These are phyloP conservation scores for Clonostachys sp. DNA, from an alignment of 2,329 filamentous ascomycete genomes.

Conservation along the genomic window DNA sequence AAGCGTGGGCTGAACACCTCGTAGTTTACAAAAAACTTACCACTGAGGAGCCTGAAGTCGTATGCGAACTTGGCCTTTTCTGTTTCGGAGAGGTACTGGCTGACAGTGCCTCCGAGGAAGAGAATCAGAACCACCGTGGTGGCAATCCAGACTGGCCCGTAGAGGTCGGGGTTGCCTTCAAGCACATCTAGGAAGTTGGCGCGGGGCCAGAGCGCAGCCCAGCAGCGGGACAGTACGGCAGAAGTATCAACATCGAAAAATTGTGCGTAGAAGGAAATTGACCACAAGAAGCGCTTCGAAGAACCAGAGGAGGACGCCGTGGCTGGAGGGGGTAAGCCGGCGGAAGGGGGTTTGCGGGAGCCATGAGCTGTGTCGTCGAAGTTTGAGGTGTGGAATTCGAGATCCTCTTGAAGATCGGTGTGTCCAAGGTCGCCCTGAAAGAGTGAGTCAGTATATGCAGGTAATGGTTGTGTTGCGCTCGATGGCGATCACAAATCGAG, in stretches of 20 bases:
- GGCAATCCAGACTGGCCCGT: conserved; percentile 98
- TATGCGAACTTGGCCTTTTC: conserved; percentile 77
- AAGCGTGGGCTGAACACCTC: not conserved
- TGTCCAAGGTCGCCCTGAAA: conserved; percentile 89
- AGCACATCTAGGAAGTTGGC: conserved; percentile 96
- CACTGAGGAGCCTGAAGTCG: conserved; percentile 85
- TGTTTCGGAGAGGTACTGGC: conserved; percentile 73
- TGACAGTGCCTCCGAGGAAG: conserved; percentile 93
- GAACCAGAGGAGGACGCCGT: conserved; percentile 36
- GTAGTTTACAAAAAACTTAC: conserved; percentile 33
- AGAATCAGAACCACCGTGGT: conserved; percentile 95
- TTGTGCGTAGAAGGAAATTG: conserved; percentile 88
- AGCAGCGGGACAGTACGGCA: conserved; percentile 82
- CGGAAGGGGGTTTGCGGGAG: conserved; percentile 36
- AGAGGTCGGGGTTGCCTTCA: conserved; percentile 93
- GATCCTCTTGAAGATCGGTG: conserved; percentile 96
- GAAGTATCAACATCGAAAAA: conserved; percentile 98
- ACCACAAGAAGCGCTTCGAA: conserved; percentile 91
- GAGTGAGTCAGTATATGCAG: conserved; percentile 4
- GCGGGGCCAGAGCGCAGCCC: conserved; percentile 82
- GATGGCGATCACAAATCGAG: not conserved
- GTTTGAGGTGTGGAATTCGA: conserved; percentile 95
- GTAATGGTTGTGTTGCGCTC: not conserved
- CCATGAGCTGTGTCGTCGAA: conserved; percentile 59
- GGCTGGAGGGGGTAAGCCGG: conserved; percentile 52